Evolutionary conservation across 2,329 filamentous ascomycete species (phyloP), one percentile per base, ranked within the genome.

Genomic region (Colletotrichum godetiae): DNA sequence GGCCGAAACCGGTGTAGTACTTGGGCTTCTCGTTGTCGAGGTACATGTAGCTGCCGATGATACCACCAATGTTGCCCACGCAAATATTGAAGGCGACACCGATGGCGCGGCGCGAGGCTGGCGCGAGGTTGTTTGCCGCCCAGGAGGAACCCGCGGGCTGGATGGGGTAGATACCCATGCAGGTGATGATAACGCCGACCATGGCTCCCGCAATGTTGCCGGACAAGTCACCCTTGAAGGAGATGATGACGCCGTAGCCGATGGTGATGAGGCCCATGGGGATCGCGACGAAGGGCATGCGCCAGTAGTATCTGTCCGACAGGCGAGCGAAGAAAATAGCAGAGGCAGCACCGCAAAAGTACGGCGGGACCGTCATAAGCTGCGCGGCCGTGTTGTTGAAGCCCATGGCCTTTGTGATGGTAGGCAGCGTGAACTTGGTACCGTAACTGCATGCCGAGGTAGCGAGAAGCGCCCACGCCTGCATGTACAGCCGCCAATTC

Each of bases 101-200:
- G 35, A 84, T 80, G 0, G 81, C 81, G n/a, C 83, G 76, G 59
- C 83, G 79, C 10, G 77, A 78, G 0, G 80, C 76, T 1, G 81
- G 81, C 0, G 79, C 92, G n/a, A 90, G 86, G 73, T 94, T 94
- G 80, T 94, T 94, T 35, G 88, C 88, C 0, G 87, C 84, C 92
- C 93, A 94, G 0, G 90, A 88, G 49, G 93, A 90, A 0, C 90
- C 93, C 4, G 80, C 75, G 1, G 92, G 81, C 68, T 93, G 90
- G 59, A 88, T 89, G 0, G 92, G 92, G 76, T 94, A 94, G 67
- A 94, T 93, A 0, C 92, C 92, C 70, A 93, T 84, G 0, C 91
- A 91, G 0, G 89, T 91, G 0, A 95, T 84, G 78, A 94, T 93
- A 0, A 88, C 89, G 1, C 90, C 92, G 0, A 91, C 90, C 78